Evolutionary conservation across 2,329 filamentous ascomycete genomes (phyloP), one percentile per base, ranked within the genome.

Genomic region (Cytospora piceae): DNA sequence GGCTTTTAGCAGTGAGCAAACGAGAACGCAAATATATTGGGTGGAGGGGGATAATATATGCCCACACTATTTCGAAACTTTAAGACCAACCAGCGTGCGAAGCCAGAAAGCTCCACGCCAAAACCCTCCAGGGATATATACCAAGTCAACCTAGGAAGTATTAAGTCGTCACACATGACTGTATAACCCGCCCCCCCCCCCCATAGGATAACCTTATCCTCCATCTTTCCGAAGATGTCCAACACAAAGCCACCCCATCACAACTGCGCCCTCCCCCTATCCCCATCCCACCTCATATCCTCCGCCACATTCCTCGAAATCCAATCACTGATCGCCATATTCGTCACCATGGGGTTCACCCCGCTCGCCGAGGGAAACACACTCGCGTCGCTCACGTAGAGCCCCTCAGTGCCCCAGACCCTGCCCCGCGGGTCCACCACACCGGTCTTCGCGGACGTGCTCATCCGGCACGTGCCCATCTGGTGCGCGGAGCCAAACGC

Each of bases 321-420:
- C 77, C 84, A 85, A 72, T 89, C 84, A 64, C 84, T 80, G 70
- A 89, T 83, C 1, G 84, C 85, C 89, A 92, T 91, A 64, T 81
- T 84, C 32, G 90, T 91, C 60, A 92, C 80, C 90, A 93, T 92
- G 20, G 90, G 90, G 74, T 92, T 92, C 32, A 92, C 90, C 1
- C 90, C 90, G 73, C 85, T 90, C 17, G 89, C 89, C 65, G 83
- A 87, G 1, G 89, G 90, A 67, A 92, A 89, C 17, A 90, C 86
- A 74, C 87, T 91, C 60, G 88, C 85, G 75, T 93, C 90, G 11
- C 86, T 85, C 31, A 92, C 84, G 72, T 86, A 91, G 70, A 92
- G 72, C 1, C 83, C 84, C 70, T 87, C 78, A 0, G 79, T 81
- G 1, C 84, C 89, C 87, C 88, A 92, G 12, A 91, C 83, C 68